These are phyloP conservation scores for Entomortierella chlamydospora DNA, from an alignment of 192 early-diverging fungal species.

Conservation along the genomic window DNA sequence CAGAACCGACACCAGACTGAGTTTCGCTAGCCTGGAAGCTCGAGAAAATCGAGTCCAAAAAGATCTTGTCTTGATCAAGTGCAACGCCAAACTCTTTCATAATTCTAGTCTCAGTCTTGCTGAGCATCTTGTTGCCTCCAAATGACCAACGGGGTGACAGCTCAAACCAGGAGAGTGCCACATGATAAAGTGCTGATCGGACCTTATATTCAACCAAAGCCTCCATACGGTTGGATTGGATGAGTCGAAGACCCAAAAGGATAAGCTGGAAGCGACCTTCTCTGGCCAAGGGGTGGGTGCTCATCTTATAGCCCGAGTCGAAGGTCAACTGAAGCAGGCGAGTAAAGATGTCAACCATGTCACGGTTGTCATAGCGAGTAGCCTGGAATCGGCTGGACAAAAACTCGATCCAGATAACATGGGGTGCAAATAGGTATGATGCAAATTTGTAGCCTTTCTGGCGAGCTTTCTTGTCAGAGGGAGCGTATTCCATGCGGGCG, in stretches of 20 bases:
- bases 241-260: constrained; percentile 79
- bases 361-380: constrained; percentile 76
- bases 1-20: constrained; percentile 20
- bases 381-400: constrained; percentile 86
- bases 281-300: constrained; percentile 78
- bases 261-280: constrained; percentile 85
- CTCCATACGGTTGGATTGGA: constrained; percentile 73
- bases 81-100: constrained; percentile 73
- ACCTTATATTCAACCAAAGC: constrained; percentile 74
- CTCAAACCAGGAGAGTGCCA: constrained; percentile 89
- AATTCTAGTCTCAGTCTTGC: constrained; percentile 71
- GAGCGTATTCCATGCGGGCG: constrained; percentile 91
- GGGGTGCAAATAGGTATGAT: constrained; percentile 74
- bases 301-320: constrained; percentile 49
- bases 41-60: constrained; percentile 63
- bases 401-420: constrained; percentile 89
- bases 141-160: constrained; percentile 83
- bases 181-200: constrained; percentile 71
- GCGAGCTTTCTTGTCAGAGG: constrained; percentile 83
- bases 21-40: constrained; percentile 39
- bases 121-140: constrained; percentile 75
- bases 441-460: constrained; percentile 70
- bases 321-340: constrained; percentile 87
- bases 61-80: constrained; percentile 70
- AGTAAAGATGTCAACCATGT: constrained; percentile 80